Base-by-base conservation (phyloP, 768 basidiomycete species). In the Mrakia blollopis region DNA sequence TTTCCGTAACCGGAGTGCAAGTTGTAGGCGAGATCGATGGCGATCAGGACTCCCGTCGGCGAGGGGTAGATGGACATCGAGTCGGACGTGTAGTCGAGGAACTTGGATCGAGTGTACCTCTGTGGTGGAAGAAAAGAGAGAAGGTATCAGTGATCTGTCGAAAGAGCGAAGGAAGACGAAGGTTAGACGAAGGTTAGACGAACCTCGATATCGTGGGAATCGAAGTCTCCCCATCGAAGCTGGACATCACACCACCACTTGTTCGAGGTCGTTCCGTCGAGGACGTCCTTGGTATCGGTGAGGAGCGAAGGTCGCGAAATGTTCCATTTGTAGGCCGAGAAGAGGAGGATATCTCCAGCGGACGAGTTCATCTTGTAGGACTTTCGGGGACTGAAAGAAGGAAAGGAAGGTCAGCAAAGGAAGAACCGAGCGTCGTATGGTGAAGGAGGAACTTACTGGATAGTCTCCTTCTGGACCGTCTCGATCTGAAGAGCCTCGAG, bases 281-380 rank as follows among this genome's bases (percentile, higher is more conserved):
- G 87, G 41, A 93, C 91, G 81, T 98, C 97, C 85, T 98, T 97
- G 82, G 88, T 92, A 81, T 99, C 96, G 10, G 94, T 95, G 35
- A 95, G 91, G 35, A 99, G 89, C 5, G 94, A 96, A 2, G 97
- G 97, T 28, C 96, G 90, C 7, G 95, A 90, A 78, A 98, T 97
- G 84, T 97, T 98, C 97, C 97, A 99, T 89, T 92, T 83, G 79
- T 83, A 83, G 1, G 92, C 91, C 18, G 94, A 97, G 89, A 99
- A 98, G 71, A 99, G 87, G 28, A 99, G 87, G 82, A 99, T 96
- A 82, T 99, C 97, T 72, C 96, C 96, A 80, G 96, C 98, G n/a
- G 94, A 96, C 11, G 94, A 97, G 85, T 99, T 99, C 97, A 99
- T 98, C 89, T 99, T 99, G 89, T 99, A 99, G 87, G 94, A 97